Evolutionary conservation across 495 filamentous ascomycete species (phyloP), one percentile per base, ranked within the genome.

Genomic region (Staphylotrichum tortipilum): DNA sequence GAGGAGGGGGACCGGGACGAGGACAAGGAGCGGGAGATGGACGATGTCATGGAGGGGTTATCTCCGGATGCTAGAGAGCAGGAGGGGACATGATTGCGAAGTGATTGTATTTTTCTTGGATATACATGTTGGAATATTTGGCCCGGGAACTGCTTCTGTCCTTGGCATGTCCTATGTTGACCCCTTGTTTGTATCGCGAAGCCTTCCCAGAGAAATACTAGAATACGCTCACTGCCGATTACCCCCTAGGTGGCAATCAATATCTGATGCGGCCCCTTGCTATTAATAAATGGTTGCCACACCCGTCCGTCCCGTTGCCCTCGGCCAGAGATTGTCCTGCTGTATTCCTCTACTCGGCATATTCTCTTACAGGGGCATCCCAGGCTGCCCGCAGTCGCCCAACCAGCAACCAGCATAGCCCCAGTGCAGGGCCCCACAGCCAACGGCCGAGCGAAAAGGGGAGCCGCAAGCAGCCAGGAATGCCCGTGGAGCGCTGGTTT

Each of bases 371-470:
- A n/a, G n/a, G n/a, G n/a, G n/a, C n/a, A n/a, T n/a, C n/a, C n/a
- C n/a, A 28, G 26, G 26, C 26, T 28, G 10, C 3, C 30, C 30
- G 14, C 10, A 12, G 9, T 2, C 30, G 14, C 30, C 9, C 10
- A 33, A 33, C 30, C 22, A 30, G n/a, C n/a, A n/a, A n/a, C n/a
- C n/a, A n/a, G 34, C n/a, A 15, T 11, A 4, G 19, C 34, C 45
- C 44, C 44, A 46, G n/a, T n/a, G 26, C 26, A 10, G 26, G 26
- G 26, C 26, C 6, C 6, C 46, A 42, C 6, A n/a, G n/a, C n/a
- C 23, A 14, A 29, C 19, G 49, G 40, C 39, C 44, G 44, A 31
- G 21, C 34, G 28, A 52, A 54, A 53, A 47, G 55, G 50, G 47
- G 46, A 54, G 33, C 46, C 39, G 44, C 40, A 46, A 38, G 28